Conservation (phyloP, 345 rosid genomes). For the Ceriops tagal region DNA sequence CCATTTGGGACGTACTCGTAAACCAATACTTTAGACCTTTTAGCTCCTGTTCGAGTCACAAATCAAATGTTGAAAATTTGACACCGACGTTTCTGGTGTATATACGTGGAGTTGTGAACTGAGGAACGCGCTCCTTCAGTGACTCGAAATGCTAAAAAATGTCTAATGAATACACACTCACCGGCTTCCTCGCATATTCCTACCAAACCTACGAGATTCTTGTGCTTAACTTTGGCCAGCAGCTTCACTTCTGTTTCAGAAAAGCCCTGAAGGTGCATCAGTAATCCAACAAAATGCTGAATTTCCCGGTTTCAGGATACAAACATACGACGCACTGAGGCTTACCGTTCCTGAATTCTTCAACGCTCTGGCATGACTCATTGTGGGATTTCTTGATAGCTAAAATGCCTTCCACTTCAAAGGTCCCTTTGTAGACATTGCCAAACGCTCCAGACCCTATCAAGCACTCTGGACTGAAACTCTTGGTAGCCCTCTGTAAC, state of each 20-base stretch:
- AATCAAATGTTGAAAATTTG: neutral
- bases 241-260: constrained; percentile 53
- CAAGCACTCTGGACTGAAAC: constrained; percentile 47
- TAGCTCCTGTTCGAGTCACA: constrained; percentile 33
- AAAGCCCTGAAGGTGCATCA: constrained; percentile 21
- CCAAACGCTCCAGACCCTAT: constrained; percentile 58
- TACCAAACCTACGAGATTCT: constrained; percentile 50
- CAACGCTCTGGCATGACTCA: constrained; percentile 42
- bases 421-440: constrained; percentile 47
- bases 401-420: constrained; percentile 34
- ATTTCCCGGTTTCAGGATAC: neutral
- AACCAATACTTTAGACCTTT: constrained; percentile 42
- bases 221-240: constrained; percentile 48
- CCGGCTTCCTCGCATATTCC: constrained; percentile 64
- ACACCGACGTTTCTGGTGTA: neutral
- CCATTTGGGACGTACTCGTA: constrained; percentile 59
- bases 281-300: neutral
- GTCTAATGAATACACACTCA: constrained; percentile 3
- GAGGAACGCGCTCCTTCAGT: neutral
- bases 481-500: constrained; percentile 40
- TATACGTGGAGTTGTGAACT: neutral
- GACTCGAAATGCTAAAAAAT: neutral
- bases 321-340: neutral
- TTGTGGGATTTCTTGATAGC: constrained; percentile 60
- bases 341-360: constrained; percentile 63